Conservation (phyloP, 192 early-diverging fungal species). For the Coemansia sp. region DNA sequence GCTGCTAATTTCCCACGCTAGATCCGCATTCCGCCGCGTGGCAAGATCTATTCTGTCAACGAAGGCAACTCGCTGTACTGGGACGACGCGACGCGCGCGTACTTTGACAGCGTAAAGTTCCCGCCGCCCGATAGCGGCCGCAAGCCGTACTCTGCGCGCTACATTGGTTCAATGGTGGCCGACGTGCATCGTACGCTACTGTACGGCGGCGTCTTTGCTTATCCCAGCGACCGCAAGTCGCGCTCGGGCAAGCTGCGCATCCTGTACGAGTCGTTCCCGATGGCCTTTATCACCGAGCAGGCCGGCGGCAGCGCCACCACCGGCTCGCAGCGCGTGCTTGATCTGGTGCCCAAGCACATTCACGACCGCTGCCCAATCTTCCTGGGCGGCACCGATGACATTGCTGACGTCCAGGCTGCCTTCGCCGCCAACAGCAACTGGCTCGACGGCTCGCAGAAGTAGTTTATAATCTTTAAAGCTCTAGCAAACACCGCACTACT, state of each 20-base stretch:
- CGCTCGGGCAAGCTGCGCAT: slow-evolving; percentile 90
- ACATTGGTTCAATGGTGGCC: slow-evolving; percentile 98
- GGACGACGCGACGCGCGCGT: slow-evolving; percentile 79
- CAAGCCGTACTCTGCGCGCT: slow-evolving; percentile 89
- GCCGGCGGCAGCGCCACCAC: slow-evolving; percentile 92
- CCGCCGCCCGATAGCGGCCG: slow-evolving; percentile 62
- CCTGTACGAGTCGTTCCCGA: slow-evolving; percentile 98
- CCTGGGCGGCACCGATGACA: slow-evolving; percentile 86
- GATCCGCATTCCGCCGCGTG: slow-evolving; percentile 66
- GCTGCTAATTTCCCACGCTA: slow-evolving; percentile 11
- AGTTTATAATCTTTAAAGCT: not conserved
- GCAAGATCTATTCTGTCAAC: slow-evolving; percentile 98
- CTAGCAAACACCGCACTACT: not conserved
- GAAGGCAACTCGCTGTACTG: slow-evolving; percentile 95
- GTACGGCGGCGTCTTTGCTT: slow-evolving; percentile 88
- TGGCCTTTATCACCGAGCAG: slow-evolving; percentile 90
- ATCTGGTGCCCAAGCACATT: slow-evolving; percentile 79
- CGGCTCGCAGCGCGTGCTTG: slow-evolving; percentile 76
- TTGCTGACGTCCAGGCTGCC: slow-evolving; percentile 74
- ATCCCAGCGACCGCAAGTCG: slow-evolving; percentile 75
- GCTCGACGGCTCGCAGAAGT: slow-evolving; percentile 35
- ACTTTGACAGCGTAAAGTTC: slow-evolving; percentile 88
- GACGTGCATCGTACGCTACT: slow-evolving; percentile 95
- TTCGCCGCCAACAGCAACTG: slow-evolving; percentile 56
- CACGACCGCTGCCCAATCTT: slow-evolving; percentile 90